Evolutionary conservation across 805 yeast genomes (phyloP), one percentile per base, ranked within the genome.

Genomic region (Nakazawaea ambrosiae): DNA sequence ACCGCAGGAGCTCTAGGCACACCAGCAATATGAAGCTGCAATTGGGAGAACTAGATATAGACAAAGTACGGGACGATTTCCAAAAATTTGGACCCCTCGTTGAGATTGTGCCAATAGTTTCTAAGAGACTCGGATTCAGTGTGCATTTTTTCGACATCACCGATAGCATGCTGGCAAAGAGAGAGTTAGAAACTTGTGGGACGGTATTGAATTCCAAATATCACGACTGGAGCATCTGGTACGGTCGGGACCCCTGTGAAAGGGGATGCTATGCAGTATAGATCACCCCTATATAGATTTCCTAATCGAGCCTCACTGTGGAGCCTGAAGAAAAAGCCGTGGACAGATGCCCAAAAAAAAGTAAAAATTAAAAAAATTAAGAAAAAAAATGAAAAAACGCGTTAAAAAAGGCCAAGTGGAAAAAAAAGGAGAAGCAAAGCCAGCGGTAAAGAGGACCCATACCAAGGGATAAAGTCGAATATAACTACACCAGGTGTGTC

Each of bases 231-330:
- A 56, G 65, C 6, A 57, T 79, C 2, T 70, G 78, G 75, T 84
- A 73, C 46, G 84, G 81, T 0, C 69, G 67, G 31, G 94, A 84
- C 53, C 71, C 73, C 1, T 66, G 84, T 5, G 88, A 81, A 45
- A 63, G 56, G 40, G 76, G 78, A 4, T 68, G 79, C 56, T 47
- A 32, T 27, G 15, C n/a, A 4, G 8, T 28, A 15, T 28, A 28
- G 12, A n/a, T n/a, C n/a, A n/a, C n/a, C n/a, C n/a, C n/a, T n/a
- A n/a, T n/a, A n/a, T n/a, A n/a, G n/a, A n/a, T n/a, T n/a, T n/a
- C n/a, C 15, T 8, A 26, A 11, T 26, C 29, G n/a, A 26, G 7
- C 12, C 20, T 16, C 28, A 8, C 15, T 8, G 10, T 26, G 16
- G 7, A 26, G 7, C 28, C 28, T 14, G 15, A 26, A 10, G 12